Conservation (phyloP, 2,329 filamentous ascomycete genomes). For the Tothia fuscella region DNA sequence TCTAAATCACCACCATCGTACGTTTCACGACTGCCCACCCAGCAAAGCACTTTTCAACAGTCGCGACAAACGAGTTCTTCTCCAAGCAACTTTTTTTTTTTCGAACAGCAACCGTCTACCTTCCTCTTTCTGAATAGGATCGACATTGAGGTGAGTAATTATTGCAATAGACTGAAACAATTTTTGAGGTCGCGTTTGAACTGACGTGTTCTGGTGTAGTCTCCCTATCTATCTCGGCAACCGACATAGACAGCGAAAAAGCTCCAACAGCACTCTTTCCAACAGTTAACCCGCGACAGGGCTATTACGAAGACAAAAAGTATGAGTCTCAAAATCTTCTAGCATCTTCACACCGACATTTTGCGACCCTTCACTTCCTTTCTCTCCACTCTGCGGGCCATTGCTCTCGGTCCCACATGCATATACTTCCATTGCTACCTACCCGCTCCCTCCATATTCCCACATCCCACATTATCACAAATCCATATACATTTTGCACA, state of each 20-base stretch:
- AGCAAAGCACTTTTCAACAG: not conserved
- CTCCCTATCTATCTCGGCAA: not conserved
- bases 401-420: not conserved
- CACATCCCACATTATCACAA: not conserved
- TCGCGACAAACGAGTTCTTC: not conserved
- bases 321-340: conserved; percentile 1
- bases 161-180: not conserved
- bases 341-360: not conserved
- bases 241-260: not conserved
- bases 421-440: not conserved
- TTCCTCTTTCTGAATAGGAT: too few species aligned
- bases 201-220: not conserved
- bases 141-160: too few species aligned
- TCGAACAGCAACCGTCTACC: too few species aligned
- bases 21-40: not conserved
- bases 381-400: not conserved
- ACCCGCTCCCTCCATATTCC: not conserved
- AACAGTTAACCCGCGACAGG: not conserved
- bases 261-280: too few species aligned
- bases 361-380: not conserved
- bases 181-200: not conserved
- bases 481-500: not conserved
- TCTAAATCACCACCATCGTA: not conserved
- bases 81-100: conserved; percentile 3
- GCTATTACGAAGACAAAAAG: conserved; percentile 3